Evolutionary conservation across 2,329 filamentous ascomycete species (phyloP).

Genomic region (Pseudocercospora crystallina): DNA sequence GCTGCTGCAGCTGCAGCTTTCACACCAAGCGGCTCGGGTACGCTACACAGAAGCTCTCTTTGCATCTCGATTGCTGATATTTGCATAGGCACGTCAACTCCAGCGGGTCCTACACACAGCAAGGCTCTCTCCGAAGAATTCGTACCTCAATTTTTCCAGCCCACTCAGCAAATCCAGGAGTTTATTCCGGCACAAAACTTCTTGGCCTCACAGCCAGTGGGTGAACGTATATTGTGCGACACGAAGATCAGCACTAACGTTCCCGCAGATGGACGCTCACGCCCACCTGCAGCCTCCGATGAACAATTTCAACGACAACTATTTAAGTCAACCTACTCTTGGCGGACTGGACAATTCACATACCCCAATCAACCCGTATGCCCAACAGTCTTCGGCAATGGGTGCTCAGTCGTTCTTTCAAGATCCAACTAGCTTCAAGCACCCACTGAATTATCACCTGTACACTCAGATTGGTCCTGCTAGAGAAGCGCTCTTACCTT

Average conservation of each 20-base stretch:
- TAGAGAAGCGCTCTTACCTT: constrained; percentile 75
- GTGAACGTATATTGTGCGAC: not conserved
- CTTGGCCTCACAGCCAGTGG: constrained; percentile 49
- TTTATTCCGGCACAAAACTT: constrained; percentile 57
- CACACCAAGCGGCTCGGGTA: constrained; percentile 61
- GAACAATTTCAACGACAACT: constrained; percentile 44
- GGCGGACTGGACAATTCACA: constrained; percentile 36
- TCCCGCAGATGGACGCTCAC: constrained; percentile 24
- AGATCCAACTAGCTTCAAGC: constrained; percentile 56
- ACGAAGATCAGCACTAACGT: too few relatives aligned
- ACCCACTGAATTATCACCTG: constrained; percentile 79
- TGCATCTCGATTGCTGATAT: not conserved
- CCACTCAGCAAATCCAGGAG: constrained; percentile 46
- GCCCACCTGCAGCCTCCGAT: constrained; percentile 33
- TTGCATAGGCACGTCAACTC: constrained; percentile 41
- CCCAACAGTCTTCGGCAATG: constrained; percentile 65
- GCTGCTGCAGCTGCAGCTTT: constrained; percentile 86
- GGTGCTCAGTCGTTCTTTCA: constrained; percentile 66
- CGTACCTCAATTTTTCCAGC: constrained; percentile 23
- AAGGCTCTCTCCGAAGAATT: constrained; percentile 50
- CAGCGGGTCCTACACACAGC: constrained; percentile 39
- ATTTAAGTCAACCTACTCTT: constrained; percentile 36
- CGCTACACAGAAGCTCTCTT: constrained; percentile 1
- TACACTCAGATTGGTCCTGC: constrained; percentile 87
- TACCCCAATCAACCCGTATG: constrained; percentile 64